Base-by-base conservation (phyloP, 176 grass and related monocot genomes). In the Bromus sterilis region DNA sequence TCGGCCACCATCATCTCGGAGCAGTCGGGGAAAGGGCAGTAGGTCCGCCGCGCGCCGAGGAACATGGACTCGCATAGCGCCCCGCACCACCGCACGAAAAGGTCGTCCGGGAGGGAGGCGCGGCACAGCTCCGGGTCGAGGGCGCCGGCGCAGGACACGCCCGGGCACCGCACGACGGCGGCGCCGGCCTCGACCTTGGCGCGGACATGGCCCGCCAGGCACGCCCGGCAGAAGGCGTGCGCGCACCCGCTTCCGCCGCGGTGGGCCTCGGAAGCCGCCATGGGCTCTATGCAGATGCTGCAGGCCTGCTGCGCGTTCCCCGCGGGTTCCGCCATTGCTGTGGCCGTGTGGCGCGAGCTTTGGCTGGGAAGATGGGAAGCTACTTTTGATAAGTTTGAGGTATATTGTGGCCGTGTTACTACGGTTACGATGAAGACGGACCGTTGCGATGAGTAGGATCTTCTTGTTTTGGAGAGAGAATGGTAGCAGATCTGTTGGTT, bases 21-120 rank as follows among this genome's bases (percentile, higher is more conserved):
- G 81, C 88, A 97, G 26, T 87, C 92, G 34, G 79, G 85, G 62
- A 83, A 97, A 4, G 92, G 87, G 85, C 92, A 97, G 84, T 91
- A 89, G 2, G 77, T 65, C 77, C 84, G 82, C 6, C 76, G 76
- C 29, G 48, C 71, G 34, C 60, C 83, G 20, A 90, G 29, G 68
- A 93, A 71, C 55, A 82, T 42, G 53, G 85, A 68, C 84, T 97
- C 87, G 56, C 82, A 88, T 9, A 89, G 78, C 74, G 62, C 74
- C 15, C 64, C 57, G 76, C 70, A 71, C 94, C 89, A 94, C 43
- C 91, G 86, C 61, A 89, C 83, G 74, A 86, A 89, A 34, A 86
- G 65, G 30, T 88, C 66, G 25, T 11, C 2, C 1, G 85, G 72
- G 66, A 90, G 58, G 0, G 84, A 65, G 10, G 1, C 78, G 30